Evolutionary conservation across 2,329 filamentous ascomycete species (phyloP).

Genomic region (Zymoseptoria ardabiliae): DNA sequence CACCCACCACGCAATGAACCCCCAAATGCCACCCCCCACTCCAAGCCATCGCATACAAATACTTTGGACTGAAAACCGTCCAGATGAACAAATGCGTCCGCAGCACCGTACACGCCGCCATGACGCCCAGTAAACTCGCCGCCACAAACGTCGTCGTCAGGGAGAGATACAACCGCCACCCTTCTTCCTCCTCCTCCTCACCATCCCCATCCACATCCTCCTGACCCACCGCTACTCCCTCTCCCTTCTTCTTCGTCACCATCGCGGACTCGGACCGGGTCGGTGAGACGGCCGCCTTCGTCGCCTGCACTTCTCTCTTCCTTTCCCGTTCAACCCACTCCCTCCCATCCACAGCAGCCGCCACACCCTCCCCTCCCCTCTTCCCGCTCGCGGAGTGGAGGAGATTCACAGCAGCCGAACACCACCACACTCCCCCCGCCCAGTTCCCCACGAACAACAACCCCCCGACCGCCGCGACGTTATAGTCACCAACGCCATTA

Average conservation of each 20-base stretch:
- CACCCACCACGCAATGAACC: conserved; percentile 57
- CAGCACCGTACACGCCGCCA: conserved; percentile 78
- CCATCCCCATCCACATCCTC: too few species aligned
- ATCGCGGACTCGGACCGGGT: background rate
- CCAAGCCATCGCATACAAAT: conserved; percentile 88
- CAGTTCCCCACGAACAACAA: conserved; percentile 87
- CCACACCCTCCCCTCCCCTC: background rate
- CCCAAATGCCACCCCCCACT: conserved; percentile 70
- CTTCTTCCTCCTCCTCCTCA: conserved; percentile 16
- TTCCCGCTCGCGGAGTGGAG: conserved; percentile 30
- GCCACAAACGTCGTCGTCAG: conserved; percentile 65
- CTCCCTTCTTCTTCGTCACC: too few species aligned
- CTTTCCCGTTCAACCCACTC: conserved; percentile 21
- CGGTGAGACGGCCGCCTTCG: background rate
- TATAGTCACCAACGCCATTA: conserved; percentile 80
- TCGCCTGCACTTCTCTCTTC: background rate
- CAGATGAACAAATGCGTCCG: conserved; percentile 93
- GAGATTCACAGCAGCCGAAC: conserved; percentile 49
- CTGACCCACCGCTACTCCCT: too few species aligned
- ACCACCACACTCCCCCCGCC: conserved; percentile 87
- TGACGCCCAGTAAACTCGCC: conserved; percentile 61
- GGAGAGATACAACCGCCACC: conserved; percentile 45
- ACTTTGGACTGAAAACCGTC: conserved; percentile 98
- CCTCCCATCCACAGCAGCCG: conserved; percentile 26
- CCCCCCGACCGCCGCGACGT: conserved; percentile 68